Evolutionary conservation across 2,329 filamentous ascomycete genomes (phyloP), one percentile per base, ranked within the genome.

Genomic region (Diaporthe citri): DNA sequence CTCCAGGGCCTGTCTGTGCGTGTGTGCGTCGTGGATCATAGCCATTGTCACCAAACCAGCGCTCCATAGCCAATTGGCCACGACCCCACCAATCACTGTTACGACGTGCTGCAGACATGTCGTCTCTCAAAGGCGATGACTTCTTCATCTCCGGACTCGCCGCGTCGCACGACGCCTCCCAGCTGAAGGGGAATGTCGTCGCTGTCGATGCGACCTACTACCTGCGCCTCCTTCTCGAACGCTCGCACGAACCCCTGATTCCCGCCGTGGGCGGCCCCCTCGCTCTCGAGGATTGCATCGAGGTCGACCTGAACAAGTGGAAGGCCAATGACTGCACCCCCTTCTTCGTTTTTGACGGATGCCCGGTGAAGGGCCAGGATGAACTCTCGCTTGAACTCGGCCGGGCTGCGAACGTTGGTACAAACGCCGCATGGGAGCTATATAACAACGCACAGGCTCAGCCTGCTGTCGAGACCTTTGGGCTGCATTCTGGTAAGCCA

Each of bases 201-300:
- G 96, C 93, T 78, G 92, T 98, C 80, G 96, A 98, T 87, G 97
- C 96, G 73, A 93, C 94, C 71, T 94, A 97, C 84, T 98, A 97
- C 83, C 90, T 99, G 77, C 90, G 93, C 82, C 91, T 92, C 75
- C 90, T 97, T 78, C 91, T 98, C 80, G 91, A 93, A 81, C 90
- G 89, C 74, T 92, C 91, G 60, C 93, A 94, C 81, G 97, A 99
- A 84, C 96, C 96, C 56, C 92, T 99, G 46, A 90, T 98, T 46
- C 92, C 95, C 73, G 97, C 97, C 31, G 90, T 98, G 64, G 97
- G 96, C 67, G 97, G 97, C 74, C 90, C 96, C 76, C 97, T 96
- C 76, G 94, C 94, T 71, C 89, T 98, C 81, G 91, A 91, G 83
- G 88, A 87, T 78, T 93, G 93, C 80, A 93, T 99, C 77, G 91